These are phyloP conservation scores for Quercus berberidifolia DNA, from an alignment of 306 rosid genomes.

Conservation along the genomic window DNA sequence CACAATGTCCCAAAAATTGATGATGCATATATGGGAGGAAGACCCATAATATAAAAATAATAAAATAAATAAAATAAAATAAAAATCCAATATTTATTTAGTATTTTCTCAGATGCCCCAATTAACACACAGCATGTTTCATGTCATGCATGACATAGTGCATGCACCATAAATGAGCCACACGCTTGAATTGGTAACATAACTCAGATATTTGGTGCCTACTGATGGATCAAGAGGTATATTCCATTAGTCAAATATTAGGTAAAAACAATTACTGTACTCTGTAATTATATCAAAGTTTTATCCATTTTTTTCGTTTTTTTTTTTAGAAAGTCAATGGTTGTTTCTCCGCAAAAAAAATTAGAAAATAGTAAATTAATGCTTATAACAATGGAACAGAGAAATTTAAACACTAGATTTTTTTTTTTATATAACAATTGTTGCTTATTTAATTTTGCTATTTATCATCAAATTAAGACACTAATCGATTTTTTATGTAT, in stretches of 20 bases:
- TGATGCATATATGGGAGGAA: slow-evolving; percentile 29
- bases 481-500: accelerated
- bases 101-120: slow-evolving; percentile 40
- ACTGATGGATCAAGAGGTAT: background rate
- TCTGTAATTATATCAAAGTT: no score
- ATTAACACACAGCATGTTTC: background rate
- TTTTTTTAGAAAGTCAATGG: no score
- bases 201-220: background rate
- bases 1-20: slow-evolving; percentile 48
- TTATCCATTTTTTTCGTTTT: no score
- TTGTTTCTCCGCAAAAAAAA: no score
- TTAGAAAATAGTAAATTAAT: no score
- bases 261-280: no score
- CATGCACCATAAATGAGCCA: slow-evolving; percentile 12
- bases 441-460: no score
- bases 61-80: no score
- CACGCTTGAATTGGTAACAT: background rate
- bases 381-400: no score
- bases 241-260: background rate
- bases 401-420: no score
- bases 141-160: background rate
- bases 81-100: slow-evolving; percentile 9
- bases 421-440: no score
- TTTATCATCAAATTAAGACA: no score
- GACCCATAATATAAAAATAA: background rate